A percentile compares a stretch with the other conserved stretches of the same genome.
Conservation (phyloP, 208 protist genomes). For the Wallacemonas sp. region DNA sequence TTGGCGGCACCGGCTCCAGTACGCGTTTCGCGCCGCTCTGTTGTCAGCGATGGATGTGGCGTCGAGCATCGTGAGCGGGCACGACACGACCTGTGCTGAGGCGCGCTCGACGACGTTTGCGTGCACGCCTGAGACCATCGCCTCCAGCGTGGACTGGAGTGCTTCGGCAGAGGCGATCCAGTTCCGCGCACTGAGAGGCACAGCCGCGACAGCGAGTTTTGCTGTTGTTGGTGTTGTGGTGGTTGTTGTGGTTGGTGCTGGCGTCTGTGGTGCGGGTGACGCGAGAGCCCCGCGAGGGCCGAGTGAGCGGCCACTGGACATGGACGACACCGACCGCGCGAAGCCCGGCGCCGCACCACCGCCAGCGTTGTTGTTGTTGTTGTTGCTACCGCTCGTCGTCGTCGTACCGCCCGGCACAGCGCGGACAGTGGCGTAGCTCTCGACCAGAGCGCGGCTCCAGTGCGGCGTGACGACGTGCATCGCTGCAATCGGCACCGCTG, state of each 20-base stretch:
- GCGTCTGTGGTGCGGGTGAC: background rate
- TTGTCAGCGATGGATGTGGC: background rate
- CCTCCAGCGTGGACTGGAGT: background rate
- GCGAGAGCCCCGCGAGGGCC: background rate
- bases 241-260: too few species aligned
- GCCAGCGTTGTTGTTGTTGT: background rate
- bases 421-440: background rate
- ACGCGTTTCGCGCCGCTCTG: background rate
- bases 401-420: background rate
- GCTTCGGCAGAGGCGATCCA: background rate
- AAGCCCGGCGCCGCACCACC: background rate
- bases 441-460: conserved; percentile 1
- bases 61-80: background rate
- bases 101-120: background rate
- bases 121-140: background rate
- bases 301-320: background rate
- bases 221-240: too few species aligned
- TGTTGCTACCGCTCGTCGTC: background rate
- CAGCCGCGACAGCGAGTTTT: too few species aligned
- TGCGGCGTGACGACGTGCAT: background rate
- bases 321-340: background rate
- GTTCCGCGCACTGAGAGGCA: background rate
- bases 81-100: background rate
- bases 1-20: background rate
- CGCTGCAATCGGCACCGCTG: background rate